Base-by-base conservation (phyloP, 2,329 filamentous ascomycete species). In the Fusarium paranaense region DNA sequence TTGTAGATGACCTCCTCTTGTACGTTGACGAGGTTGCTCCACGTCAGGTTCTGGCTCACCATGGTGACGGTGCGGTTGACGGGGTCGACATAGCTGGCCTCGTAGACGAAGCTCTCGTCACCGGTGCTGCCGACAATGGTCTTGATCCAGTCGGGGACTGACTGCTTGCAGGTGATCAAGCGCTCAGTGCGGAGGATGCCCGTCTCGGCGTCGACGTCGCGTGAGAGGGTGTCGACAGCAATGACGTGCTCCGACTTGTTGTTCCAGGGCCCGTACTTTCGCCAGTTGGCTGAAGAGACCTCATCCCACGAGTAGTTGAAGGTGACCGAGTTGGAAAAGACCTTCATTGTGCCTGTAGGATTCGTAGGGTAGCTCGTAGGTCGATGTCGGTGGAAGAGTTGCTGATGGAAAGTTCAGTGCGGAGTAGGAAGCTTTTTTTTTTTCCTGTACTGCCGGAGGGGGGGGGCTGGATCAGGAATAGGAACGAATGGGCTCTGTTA, bases 221-320 rank as follows among this genome's bases (percentile, higher is more conserved):
- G 94, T 62, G 91, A 93, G 78, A 99, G 85, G 16, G 96, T 98
- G 86, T 99, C 97, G 80, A 98, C 97, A 76, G 95, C 95, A 76
- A 97, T 91, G 76, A 99, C 97, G 84, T 99, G 97, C 45, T 95
- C 94, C n/a, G 94, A 95, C 86, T 98, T 97, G 83, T 98, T 94
- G 87, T 99, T 99, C 96, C 97, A 98, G 22, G 96, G 96, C 80
- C 95, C 97, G 86, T 99, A 99, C 85, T 99, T 99, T 78, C 92
- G 93, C 97, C 97, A 99, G 89, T 99, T 99, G 82, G 94, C 95
- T 16, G 95, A 95, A 30, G 95, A 98, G 38, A 99, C 97, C 84
- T 98, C 96, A 81, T 98, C 95, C 97, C 97, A 99, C 54, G 96
- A 97, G 88, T 99, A 99, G 86, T 98, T 90, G 86, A 97, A 99